Evolutionary conservation across 495 filamentous ascomycete species (phyloP), one percentile per base, ranked within the genome.

Genomic region (Talaromyces stipitatus): DNA sequence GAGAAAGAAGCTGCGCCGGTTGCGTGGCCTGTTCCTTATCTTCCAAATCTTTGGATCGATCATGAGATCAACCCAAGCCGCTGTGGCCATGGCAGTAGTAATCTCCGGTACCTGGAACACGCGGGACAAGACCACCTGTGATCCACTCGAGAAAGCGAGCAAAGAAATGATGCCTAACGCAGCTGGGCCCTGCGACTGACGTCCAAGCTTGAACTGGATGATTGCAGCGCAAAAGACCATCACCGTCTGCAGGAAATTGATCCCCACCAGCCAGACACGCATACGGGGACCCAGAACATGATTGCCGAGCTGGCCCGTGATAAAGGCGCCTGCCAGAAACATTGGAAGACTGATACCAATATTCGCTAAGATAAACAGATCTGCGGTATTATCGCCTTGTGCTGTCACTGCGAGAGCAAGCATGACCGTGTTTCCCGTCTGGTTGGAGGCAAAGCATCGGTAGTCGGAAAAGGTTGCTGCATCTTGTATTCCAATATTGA

Each of bases 31-130:
- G 58, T 85, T 86, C 20, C 69, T 47, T 18, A 61, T 7, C 22
- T 60, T 65, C 18, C 75, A 66, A 47, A 86, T 59, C 0, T 66
- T 54, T 12, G 69, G 71, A 63, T 85, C 82, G 46, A 85, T 77
- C 22, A 84, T 64, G 24, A 86, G 58, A 58, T 85, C 83, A 5
- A 86, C 66, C 73, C 80, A 85, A 2, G 83, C 82, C 7, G 83
- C 82, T 24, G 83, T 86, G 1, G 83, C 83, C 82, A 85, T 85
- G 2, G 83, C 83, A n/a, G 83, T 85, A 23, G 72, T 82, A 28
- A 85, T 86, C 62, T 86, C 82, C 5, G 80, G 79, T 66, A 84
- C 77, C 46, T 74, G 67, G 57, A 86, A 62, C 8, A 72, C 66
- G 6, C 83, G 69, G 4, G 71, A 72, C 71, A 82, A 74, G 14